Evolutionary conservation across 305 asterid genomes (phyloP).

Genomic region (Fraxinus albicans): DNA sequence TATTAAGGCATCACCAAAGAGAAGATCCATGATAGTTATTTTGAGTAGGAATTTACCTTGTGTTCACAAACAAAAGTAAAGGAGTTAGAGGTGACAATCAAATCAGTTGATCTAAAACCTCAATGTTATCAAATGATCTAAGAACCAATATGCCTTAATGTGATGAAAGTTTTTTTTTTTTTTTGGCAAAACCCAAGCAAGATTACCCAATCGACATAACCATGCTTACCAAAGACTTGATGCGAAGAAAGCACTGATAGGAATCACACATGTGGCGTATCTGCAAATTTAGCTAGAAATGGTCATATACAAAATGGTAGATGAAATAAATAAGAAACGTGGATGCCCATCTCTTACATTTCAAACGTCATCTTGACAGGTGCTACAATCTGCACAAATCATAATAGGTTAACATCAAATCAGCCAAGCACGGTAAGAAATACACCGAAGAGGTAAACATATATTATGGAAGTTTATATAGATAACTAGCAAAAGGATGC

Average conservation of each 20-base stretch:
- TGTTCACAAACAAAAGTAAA: not conserved
- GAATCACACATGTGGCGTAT: constrained; percentile 87
- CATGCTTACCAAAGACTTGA: constrained; percentile 83
- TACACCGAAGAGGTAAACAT: not conserved
- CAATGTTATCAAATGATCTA: constrained; percentile 5
- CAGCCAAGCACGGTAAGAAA: not conserved
- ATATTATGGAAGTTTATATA: not conserved
- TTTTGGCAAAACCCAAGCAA: constrained; percentile 10
- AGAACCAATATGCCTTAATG: not conserved
- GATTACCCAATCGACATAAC: constrained; percentile 12
- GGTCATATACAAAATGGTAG: constrained; percentile 18
- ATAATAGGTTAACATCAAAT: constrained; percentile 15
- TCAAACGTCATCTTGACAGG: constrained; percentile 98
- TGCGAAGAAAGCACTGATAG: constrained; percentile 92
- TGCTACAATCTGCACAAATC: constrained; percentile 70
- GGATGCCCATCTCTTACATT: constrained; percentile 59
- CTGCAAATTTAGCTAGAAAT: constrained; percentile 51
- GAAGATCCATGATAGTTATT: not conserved
- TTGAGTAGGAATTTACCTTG: not conserved
- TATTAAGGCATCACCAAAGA: not conserved
- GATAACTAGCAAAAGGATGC: not conserved
- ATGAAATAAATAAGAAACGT: constrained; percentile 23
- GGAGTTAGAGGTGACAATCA: not conserved
- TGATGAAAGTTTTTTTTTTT: not conserved
- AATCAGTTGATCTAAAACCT: constrained; percentile 9